Evolutionary conservation across 164 flowering plant species (phyloP).

Genomic region (Aristolochia contorta): DNA sequence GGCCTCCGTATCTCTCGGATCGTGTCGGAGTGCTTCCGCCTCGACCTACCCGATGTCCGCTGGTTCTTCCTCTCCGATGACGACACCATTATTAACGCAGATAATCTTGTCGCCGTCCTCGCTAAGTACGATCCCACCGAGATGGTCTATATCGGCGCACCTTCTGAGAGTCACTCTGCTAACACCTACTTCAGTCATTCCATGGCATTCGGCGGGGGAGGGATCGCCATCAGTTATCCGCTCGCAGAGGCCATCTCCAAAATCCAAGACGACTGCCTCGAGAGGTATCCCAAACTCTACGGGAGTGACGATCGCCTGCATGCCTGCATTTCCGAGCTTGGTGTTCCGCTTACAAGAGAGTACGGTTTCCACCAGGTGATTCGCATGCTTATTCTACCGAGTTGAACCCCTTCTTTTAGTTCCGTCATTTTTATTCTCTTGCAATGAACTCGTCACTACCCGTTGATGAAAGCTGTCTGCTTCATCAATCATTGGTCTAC

Average conservation of each 20-base stretch:
- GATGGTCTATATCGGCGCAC: conserved; percentile 48
- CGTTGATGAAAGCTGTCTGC: too few species aligned
- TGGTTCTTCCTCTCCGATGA: conserved; percentile 66
- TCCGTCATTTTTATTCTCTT: too few species aligned
- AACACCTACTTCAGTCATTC: conserved; percentile 46
- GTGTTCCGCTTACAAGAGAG: conserved; percentile 49
- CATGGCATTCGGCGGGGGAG: conserved; percentile 67
- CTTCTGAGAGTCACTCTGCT: conserved; percentile 57
- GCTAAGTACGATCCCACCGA: conserved; percentile 37
- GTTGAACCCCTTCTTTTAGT: not conserved
- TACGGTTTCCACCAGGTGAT: conserved; percentile 62
- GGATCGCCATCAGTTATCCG: conserved; percentile 52
- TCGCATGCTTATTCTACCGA: not conserved
- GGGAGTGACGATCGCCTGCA: conserved; percentile 67
- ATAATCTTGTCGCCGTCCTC: conserved; percentile 43
- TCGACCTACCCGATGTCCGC: conserved; percentile 34
- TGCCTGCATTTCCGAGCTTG: conserved; percentile 60
- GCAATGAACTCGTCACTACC: too few species aligned
- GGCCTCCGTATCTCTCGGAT: conserved; percentile 55
- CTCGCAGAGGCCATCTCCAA: conserved; percentile 35
- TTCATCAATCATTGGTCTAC: too few species aligned
- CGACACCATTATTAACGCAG: conserved; percentile 46
- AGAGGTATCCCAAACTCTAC: conserved; percentile 48
- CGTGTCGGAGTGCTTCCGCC: conserved; percentile 36
- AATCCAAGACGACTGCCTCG: conserved; percentile 46